A percentile compares a stretch with the other conserved stretches of the same genome.
These are phyloP conservation scores for Echium plantagineum DNA, from an alignment of 257 asterid genomes.

Conservation along the genomic window DNA sequence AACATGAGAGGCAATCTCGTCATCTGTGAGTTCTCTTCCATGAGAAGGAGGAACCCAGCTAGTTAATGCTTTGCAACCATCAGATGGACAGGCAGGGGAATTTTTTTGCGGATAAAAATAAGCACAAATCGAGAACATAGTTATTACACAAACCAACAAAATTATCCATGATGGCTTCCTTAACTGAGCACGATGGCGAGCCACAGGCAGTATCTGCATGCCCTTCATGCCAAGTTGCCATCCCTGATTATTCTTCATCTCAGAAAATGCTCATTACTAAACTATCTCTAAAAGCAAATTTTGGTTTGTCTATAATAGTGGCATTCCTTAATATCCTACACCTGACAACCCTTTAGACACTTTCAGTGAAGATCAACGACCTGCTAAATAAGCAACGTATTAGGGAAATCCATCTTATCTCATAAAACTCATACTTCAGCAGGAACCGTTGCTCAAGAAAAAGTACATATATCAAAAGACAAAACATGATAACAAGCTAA, in stretches of 20 bases:
- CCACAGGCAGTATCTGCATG: slow-evolving; percentile 57
- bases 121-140: slow-evolving; percentile 78
- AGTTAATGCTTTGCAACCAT: slow-evolving; percentile 59
- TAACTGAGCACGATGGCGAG: slow-evolving; percentile 82
- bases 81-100: slow-evolving; percentile 75
- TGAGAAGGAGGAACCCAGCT: slow-evolving; percentile 77
- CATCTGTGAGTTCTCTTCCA: slow-evolving; percentile 68
- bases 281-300: slow-evolving; percentile 4
- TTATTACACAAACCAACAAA: slow-evolving; percentile 68
- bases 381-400: neutral
- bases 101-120: slow-evolving; percentile 78
- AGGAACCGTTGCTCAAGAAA: too few relatives aligned
- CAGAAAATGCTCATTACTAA: slow-evolving; percentile 37
- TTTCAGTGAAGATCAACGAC: neutral
- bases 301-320: neutral
- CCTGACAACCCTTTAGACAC: neutral
- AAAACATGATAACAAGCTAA: too few relatives aligned
- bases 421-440: neutral
- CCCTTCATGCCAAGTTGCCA: slow-evolving; percentile 91
- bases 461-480: too few relatives aligned
- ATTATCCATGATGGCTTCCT: slow-evolving; percentile 96
- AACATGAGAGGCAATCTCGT: slow-evolving; percentile 76
- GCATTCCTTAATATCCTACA: neutral
- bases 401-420: neutral
- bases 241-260: slow-evolving; percentile 76